Evolutionary conservation across 768 basidiomycete genomes (phyloP).

Genomic region (Macrolepiota albuminosa): DNA sequence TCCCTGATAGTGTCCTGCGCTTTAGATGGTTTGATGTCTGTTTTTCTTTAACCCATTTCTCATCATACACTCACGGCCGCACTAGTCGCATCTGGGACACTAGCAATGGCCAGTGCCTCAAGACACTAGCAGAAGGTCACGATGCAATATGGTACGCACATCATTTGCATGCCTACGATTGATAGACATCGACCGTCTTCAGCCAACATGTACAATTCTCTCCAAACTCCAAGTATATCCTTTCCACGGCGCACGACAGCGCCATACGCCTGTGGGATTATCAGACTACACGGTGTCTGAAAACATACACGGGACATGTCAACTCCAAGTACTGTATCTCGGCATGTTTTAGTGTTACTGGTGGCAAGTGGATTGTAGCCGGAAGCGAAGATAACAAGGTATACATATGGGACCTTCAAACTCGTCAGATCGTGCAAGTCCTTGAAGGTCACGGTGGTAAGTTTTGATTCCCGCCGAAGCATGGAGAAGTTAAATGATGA

Average conservation of each 20-base stretch:
- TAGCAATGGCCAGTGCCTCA: constrained; percentile 88
- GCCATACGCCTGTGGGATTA: constrained; percentile 95
- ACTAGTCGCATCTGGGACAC: constrained; percentile 94
- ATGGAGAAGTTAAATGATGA: neutral
- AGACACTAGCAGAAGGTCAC: constrained; percentile 89
- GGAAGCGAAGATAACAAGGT: constrained; percentile 90
- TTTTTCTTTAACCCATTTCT: constrained; percentile 11
- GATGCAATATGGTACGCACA: constrained; percentile 69
- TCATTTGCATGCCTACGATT: neutral
- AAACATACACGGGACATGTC: constrained; percentile 81
- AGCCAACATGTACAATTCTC: constrained; percentile 94
- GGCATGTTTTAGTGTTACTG: constrained; percentile 80
- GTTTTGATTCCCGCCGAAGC: constrained; percentile 11
- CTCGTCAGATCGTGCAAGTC: constrained; percentile 77
- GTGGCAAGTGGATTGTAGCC: constrained; percentile 85
- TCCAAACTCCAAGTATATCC: constrained; percentile 91
- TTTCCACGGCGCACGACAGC: constrained; percentile 91
- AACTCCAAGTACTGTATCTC: constrained; percentile 84
- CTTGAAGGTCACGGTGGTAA: constrained; percentile 72
- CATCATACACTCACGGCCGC: neutral
- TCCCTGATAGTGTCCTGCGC: constrained; percentile 89
- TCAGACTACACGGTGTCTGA: constrained; percentile 83
- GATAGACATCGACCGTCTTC: neutral
- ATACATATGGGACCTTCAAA: constrained; percentile 90
- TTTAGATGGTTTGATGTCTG: constrained; percentile 91